A percentile compares a stretch with the other conserved stretches of the same genome.
phyloP scores from a whole-genome alignment of 2,329 filamentous ascomycete genomes.

The Ophiobolus disseminans region DNA sequence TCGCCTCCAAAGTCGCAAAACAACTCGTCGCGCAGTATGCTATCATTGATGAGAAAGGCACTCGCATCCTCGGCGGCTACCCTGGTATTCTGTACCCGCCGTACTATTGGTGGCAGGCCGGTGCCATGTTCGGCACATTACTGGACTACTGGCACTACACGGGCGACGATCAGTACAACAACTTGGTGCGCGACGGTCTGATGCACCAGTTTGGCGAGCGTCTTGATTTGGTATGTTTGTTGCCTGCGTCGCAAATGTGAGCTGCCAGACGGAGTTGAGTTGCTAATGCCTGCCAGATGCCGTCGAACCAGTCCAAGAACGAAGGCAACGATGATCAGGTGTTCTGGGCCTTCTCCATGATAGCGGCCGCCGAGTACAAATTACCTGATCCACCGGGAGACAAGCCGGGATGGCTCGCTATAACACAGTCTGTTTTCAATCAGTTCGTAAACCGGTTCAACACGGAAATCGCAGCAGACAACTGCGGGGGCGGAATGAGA shows the following conservation, averaged over 20 bases:
- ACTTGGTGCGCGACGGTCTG: conserved; percentile 63
- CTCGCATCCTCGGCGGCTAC: conserved; percentile 51
- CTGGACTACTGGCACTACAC: conserved; percentile 89
- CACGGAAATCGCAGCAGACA: conserved; percentile 27
- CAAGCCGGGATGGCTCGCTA: conserved; percentile 53
- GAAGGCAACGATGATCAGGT: conserved; percentile 65
- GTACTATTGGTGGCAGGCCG: conserved; percentile 74
- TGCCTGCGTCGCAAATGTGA: neutral
- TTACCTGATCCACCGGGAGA: conserved; percentile 52
- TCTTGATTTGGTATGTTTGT: conserved; percentile 32
- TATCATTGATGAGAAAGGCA: conserved; percentile 56
- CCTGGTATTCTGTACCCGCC: conserved; percentile 54
- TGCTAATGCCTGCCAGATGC: conserved; percentile 34
- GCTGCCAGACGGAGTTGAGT: too few species aligned
- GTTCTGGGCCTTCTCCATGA: conserved; percentile 65
- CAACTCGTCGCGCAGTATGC: conserved; percentile 63
- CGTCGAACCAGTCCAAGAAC: conserved; percentile 46
- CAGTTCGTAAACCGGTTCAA: conserved; percentile 45
- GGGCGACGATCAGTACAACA: conserved; percentile 74
- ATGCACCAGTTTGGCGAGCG: conserved; percentile 42
- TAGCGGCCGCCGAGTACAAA: conserved; percentile 62
- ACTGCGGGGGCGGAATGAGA: conserved; percentile 45
- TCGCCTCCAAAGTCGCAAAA: conserved; percentile 53
- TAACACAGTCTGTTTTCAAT: conserved; percentile 52
- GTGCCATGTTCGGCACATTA: conserved; percentile 73